phyloP scores from a whole-genome alignment of 2,329 filamentous ascomycete genomes.

The Emmonsia crescens region DNA sequence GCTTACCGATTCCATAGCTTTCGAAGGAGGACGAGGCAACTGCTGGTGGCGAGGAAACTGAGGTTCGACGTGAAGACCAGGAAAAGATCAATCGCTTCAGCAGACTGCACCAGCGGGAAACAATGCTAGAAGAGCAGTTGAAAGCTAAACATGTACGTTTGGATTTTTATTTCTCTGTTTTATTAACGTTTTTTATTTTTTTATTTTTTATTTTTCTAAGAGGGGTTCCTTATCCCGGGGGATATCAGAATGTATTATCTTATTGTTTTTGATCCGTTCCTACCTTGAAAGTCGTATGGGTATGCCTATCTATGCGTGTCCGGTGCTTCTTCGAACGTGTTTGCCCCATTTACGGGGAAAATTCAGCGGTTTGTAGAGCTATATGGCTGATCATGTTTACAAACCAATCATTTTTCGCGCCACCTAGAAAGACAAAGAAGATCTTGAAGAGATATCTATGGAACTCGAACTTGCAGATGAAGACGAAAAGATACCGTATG shows the following conservation, averaged over 20 bases:
- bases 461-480: conserved; percentile 94
- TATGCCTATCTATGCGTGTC: no score
- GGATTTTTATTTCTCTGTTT: background rate
- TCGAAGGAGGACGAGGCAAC: conserved; percentile 82
- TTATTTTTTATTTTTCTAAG: background rate
- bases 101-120: conserved; percentile 78
- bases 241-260: background rate
- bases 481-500: conserved; percentile 83
- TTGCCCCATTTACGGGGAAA: background rate
- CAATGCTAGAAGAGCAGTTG: conserved; percentile 66
- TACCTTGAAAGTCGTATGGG: background rate
- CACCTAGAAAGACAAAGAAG: conserved; percentile 89
- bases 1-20: conserved; percentile 48
- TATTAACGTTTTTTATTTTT: background rate
- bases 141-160: conserved; percentile 61
- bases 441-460: conserved; percentile 80
- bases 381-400: background rate
- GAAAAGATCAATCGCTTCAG: conserved; percentile 99
- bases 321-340: background rate
- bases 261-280: background rate
- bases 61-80: conserved; percentile 93
- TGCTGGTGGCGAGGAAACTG: conserved; percentile 65
- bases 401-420: background rate
- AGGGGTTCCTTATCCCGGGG: background rate
- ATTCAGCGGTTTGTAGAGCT: background rate